These are phyloP conservation scores for Prosopis cineraria DNA, from an alignment of 306 rosid genomes.

Conservation along the genomic window DNA sequence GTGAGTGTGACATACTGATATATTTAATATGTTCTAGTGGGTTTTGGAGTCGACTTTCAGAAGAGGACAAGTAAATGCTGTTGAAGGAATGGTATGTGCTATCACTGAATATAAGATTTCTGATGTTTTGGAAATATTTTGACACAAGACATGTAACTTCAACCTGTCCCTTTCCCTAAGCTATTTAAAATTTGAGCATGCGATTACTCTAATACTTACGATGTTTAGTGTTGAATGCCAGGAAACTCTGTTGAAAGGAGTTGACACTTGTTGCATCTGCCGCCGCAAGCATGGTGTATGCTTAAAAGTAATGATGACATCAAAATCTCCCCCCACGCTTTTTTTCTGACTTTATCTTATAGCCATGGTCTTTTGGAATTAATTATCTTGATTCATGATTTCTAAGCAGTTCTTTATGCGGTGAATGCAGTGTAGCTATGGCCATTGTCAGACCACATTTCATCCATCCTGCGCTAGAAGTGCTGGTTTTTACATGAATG, in stretches of 20 bases:
- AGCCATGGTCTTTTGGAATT: slow-evolving; percentile 8
- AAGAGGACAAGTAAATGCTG: slow-evolving; percentile 78
- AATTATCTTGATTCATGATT: slow-evolving; percentile 16
- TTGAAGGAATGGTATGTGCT: slow-evolving; percentile 88
- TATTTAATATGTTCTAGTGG: slow-evolving; percentile 61
- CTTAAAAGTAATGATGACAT: slow-evolving; percentile 62
- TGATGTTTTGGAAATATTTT: neutral
- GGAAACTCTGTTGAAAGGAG: slow-evolving; percentile 67
- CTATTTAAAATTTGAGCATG: slow-evolving; percentile 1
- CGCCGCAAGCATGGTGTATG: slow-evolving; percentile 77
- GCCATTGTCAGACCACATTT: slow-evolving; percentile 83
- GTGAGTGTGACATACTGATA: slow-evolving; percentile 6
- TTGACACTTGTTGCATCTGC: slow-evolving; percentile 73
- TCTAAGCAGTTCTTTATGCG: slow-evolving; percentile 24
- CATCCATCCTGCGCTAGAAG: slow-evolving; percentile 95
- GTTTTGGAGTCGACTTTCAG: slow-evolving; percentile 79
- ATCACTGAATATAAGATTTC: slow-evolving; percentile 21
- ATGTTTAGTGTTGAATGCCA: slow-evolving; percentile 45
- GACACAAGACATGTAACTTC: slow-evolving; percentile 7
- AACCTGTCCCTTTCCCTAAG: neutral
- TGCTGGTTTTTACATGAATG: slow-evolving; percentile 73
- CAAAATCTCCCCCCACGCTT: neutral
- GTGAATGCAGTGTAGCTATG: slow-evolving; percentile 85
- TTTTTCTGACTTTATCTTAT: slow-evolving; percentile 22
- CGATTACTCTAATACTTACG: neutral